These are phyloP conservation scores for Neurospora terricola DNA, from an alignment of 495 filamentous ascomycete species.

Conservation along the genomic window DNA sequence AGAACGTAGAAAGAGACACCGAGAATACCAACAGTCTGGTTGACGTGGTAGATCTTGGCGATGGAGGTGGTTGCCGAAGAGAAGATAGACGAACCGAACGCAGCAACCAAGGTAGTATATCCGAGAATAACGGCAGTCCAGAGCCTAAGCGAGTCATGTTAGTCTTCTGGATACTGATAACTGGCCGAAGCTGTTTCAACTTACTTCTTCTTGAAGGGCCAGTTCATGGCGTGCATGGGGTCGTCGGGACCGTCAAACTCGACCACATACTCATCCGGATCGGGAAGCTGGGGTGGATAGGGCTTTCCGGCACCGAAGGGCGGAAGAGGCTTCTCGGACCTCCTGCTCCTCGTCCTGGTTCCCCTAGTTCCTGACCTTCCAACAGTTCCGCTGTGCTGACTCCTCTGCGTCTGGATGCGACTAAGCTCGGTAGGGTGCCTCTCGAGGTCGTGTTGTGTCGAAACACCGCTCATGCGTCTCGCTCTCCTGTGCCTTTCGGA, in stretches of 20 bases:
- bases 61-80: conserved; percentile 50
- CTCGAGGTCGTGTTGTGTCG: conserved; percentile 59
- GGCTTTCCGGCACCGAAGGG: conserved; percentile 64
- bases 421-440: conserved; percentile 63
- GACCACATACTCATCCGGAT: conserved; percentile 75
- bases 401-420: conserved; percentile 63
- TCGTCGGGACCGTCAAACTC: conserved; percentile 76
- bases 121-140: conserved; percentile 62
- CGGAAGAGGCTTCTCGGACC: conserved; percentile 47
- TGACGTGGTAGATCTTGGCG: conserved; percentile 42
- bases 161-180: conserved; percentile 1
- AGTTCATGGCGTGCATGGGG: conserved; percentile 75
- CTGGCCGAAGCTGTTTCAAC: conserved; percentile 13
- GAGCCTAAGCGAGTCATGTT: conserved; percentile 34
- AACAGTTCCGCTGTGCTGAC: conserved; percentile 68
- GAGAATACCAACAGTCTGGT: conserved; percentile 49
- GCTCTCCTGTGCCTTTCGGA: conserved; percentile 15
- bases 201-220: conserved; percentile 67
- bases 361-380: conserved; percentile 34
- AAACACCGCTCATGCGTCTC: conserved; percentile 44
- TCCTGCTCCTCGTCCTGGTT: conserved; percentile 34
- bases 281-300: conserved; percentile 63
- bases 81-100: conserved; percentile 65
- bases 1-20: conserved; percentile 64
- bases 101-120: conserved; percentile 63